Conservation (phyloP, 176 grass and related monocot species). For the Olyra latifolia region DNA sequence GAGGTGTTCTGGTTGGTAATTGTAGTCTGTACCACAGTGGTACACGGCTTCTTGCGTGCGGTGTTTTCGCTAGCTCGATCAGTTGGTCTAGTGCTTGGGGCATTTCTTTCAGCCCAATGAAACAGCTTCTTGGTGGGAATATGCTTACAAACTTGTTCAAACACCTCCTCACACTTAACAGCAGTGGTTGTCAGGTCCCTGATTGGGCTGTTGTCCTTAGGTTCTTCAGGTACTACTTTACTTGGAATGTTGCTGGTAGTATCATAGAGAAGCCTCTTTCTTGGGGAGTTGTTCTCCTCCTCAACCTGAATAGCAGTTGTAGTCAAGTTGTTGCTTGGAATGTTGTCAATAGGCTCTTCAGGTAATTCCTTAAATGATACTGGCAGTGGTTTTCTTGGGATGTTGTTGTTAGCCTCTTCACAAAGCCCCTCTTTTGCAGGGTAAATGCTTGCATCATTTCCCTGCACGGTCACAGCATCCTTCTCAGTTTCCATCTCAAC, state of each 20-base stretch:
- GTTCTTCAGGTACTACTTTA: conserved; percentile 6
- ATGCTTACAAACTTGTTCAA: background rate
- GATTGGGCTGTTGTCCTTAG: background rate
- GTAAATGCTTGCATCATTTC: background rate
- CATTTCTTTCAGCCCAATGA: background rate
- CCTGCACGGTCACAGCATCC: conserved; percentile 27
- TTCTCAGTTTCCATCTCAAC: conserved; percentile 70
- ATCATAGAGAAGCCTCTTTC: conserved; percentile 3
- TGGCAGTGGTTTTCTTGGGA: background rate
- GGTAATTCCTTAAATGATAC: background rate
- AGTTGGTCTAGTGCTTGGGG: background rate
- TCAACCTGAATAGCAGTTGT: background rate
- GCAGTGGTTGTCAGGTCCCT: background rate
- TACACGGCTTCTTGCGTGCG: conserved; percentile 4
- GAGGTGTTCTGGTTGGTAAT: conserved; percentile 16
- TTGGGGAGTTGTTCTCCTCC: conserved; percentile 7
- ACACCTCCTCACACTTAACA: conserved; percentile 10
- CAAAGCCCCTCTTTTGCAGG: too few species aligned
- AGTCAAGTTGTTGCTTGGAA: background rate
- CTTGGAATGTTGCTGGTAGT: background rate
- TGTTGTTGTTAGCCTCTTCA: conserved; percentile 3
- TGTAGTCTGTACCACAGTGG: background rate
- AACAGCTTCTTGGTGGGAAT: conserved; percentile 1
- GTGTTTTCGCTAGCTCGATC: background rate
- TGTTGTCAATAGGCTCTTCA: background rate